phyloP scores from a whole-genome alignment of 768 basidiomycete species.

The Myochromella boudieri region DNA sequence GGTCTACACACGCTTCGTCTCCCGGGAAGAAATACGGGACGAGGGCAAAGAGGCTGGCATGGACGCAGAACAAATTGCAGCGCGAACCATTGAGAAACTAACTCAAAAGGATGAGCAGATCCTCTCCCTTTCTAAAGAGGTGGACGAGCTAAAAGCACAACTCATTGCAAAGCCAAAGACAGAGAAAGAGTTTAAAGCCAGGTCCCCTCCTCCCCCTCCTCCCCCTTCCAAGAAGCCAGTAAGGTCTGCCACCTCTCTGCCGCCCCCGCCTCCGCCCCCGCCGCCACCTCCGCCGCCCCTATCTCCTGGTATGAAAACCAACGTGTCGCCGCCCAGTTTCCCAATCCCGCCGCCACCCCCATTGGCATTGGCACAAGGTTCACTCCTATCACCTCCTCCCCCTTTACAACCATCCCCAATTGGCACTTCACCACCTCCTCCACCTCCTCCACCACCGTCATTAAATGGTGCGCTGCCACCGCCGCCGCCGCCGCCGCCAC shows the following conservation, averaged over 20 bases:
- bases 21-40: slow-evolving; percentile 51
- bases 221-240: slow-evolving; percentile 44
- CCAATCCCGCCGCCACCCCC: slow-evolving; percentile 1
- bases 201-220: slow-evolving; percentile 64
- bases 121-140: slow-evolving; percentile 44
- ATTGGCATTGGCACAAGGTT: too few species aligned
- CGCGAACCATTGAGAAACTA: slow-evolving; percentile 67
- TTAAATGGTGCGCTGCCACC: slow-evolving; percentile 1
- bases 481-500: slow-evolving; percentile 20
- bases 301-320: too few species aligned
- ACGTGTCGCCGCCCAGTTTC: too few species aligned
- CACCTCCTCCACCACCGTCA: slow-evolving; percentile 19
- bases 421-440: slow-evolving; percentile 22
- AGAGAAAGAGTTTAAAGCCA: slow-evolving; percentile 72
- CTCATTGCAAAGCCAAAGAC: slow-evolving; percentile 53
- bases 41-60: slow-evolving; percentile 46
- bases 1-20: slow-evolving; percentile 77
- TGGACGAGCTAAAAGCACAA: slow-evolving; percentile 50
- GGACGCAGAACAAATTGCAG: slow-evolving; percentile 69
- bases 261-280: slow-evolving; percentile 4
- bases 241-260: slow-evolving; percentile 16
- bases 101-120: slow-evolving; percentile 71
- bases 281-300: slow-evolving; percentile 7
- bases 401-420: slow-evolving; percentile 13
- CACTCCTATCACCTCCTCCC: slow-evolving; percentile 17